phyloP scores from a whole-genome alignment of 2,329 filamentous ascomycete species.

The Nakataea oryzae region DNA sequence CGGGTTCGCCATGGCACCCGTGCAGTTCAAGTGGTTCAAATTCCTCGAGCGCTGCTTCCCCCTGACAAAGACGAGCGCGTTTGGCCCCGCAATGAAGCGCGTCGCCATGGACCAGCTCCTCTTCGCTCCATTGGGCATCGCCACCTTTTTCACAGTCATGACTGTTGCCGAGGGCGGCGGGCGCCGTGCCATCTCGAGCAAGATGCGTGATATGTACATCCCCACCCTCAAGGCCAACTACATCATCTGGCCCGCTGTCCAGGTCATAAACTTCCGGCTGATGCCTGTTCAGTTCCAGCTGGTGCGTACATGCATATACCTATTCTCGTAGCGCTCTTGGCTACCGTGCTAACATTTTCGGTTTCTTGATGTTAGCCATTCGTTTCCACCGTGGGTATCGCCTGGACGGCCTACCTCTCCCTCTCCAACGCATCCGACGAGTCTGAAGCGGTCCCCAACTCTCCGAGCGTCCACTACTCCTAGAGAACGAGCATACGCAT shows the following conservation, averaged over 20 bases:
- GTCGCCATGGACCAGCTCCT: conserved; percentile 88
- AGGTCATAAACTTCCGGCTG: conserved; percentile 91
- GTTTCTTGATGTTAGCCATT: conserved; percentile 56
- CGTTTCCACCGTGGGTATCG: conserved; percentile 89
- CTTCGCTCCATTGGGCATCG: conserved; percentile 82
- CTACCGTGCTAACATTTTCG: not conserved
- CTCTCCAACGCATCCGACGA: conserved; percentile 82
- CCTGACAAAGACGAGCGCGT: conserved; percentile 64
- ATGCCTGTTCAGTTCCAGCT: conserved; percentile 96
- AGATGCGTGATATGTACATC: conserved; percentile 88
- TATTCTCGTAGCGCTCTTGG: not conserved
- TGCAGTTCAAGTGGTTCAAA: conserved; percentile 94
- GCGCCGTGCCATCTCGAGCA: conserved; percentile 64
- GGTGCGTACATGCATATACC: conserved; percentile 45
- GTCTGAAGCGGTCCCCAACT: conserved; percentile 17
- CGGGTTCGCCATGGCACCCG: conserved; percentile 87
- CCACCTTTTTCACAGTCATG: conserved; percentile 91
- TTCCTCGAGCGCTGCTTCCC: conserved; percentile 78
- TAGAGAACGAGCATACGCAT: not conserved
- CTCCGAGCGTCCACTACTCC: conserved; percentile 24
- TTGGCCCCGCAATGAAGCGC: conserved; percentile 73
- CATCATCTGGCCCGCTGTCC: conserved; percentile 87
- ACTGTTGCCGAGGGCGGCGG: conserved; percentile 90
- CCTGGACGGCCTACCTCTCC: conserved; percentile 94
- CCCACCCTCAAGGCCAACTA: conserved; percentile 95